phyloP scores from a whole-genome alignment of 2,329 filamentous ascomycete species.

The Tympanopsis confertula region DNA sequence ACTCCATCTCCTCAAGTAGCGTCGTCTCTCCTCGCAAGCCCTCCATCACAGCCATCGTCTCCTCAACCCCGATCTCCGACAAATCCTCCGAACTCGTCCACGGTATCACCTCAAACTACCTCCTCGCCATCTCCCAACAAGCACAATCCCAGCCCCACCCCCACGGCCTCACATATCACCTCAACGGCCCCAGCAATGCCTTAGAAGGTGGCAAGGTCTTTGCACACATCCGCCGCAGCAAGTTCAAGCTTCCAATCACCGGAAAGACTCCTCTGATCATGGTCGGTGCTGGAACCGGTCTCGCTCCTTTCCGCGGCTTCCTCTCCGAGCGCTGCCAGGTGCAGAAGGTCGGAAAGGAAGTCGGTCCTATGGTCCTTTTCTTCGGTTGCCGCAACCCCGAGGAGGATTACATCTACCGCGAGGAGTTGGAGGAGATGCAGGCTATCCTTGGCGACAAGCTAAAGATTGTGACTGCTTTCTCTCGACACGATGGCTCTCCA shows the following conservation, averaged over 20 bases:
- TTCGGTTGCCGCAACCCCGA: slow-evolving; percentile 23
- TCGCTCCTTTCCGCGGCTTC: slow-evolving; percentile 33
- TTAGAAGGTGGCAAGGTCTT: slow-evolving; percentile 14
- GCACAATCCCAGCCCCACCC: slow-evolving; percentile 1
- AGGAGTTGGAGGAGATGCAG: slow-evolving; percentile 14
- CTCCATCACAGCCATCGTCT: slow-evolving; percentile 24
- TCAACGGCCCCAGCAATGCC: slow-evolving; percentile 6
- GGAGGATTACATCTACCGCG: slow-evolving; percentile 21
- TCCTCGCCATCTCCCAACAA: slow-evolving; percentile 13
- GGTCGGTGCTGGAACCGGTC: slow-evolving; percentile 36
- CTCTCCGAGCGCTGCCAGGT: slow-evolving; percentile 24
- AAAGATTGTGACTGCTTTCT: slow-evolving; percentile 13
- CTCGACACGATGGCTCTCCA: slow-evolving; percentile 7
- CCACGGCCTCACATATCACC: slow-evolving; percentile 5
- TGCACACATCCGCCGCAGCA: slow-evolving; percentile 26
- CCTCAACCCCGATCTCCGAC: slow-evolving; percentile 15
- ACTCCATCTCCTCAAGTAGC: slow-evolving; percentile 48
- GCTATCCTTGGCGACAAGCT: slow-evolving; percentile 4
- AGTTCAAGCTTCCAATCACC: slow-evolving; percentile 30
- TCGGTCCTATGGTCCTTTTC: slow-evolving; percentile 25
- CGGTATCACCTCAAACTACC: slow-evolving; percentile 24
- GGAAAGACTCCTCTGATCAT: slow-evolving; percentile 34
- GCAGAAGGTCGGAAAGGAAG: slow-evolving; percentile 16
- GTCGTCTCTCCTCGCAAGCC: slow-evolving; percentile 27
- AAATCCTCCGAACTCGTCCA: slow-evolving; percentile 11